Evolutionary conservation across 2,329 filamentous ascomycete species (phyloP).

Genomic region (Eurotiales sp.): DNA sequence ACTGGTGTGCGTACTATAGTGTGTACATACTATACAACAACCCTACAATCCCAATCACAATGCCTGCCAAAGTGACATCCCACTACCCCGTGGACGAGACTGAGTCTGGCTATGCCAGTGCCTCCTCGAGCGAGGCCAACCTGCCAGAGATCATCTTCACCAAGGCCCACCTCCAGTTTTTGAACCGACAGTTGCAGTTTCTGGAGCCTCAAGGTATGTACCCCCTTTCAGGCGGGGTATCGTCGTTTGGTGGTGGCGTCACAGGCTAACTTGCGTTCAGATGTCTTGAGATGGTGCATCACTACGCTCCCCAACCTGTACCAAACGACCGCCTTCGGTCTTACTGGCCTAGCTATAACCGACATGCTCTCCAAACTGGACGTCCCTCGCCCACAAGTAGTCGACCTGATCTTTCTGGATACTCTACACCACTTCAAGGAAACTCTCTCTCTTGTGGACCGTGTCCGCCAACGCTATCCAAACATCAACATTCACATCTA

Average conservation of each 20-base stretch:
- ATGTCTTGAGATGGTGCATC: slow-evolving; percentile 89
- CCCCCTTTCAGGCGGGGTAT: slow-evolving; percentile 13
- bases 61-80: slow-evolving; percentile 36
- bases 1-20: background rate
- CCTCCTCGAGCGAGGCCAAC: slow-evolving; percentile 57
- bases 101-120: slow-evolving; percentile 75
- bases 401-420: slow-evolving; percentile 68
- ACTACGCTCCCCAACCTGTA: slow-evolving; percentile 85
- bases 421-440: slow-evolving; percentile 79
- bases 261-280: slow-evolving; percentile 37
- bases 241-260: background rate
- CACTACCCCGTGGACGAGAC: slow-evolving; percentile 61
- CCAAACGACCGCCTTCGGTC: slow-evolving; percentile 78
- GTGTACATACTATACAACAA: background rate
- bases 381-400: slow-evolving; percentile 46
- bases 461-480: slow-evolving; percentile 71
- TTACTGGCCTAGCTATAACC: slow-evolving; percentile 75
- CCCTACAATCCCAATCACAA: slow-evolving; percentile 17
- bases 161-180: slow-evolving; percentile 78
- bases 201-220: slow-evolving; percentile 70
- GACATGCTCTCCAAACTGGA: slow-evolving; percentile 60
- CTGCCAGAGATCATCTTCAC: slow-evolving; percentile 81
- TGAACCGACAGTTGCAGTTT: slow-evolving; percentile 84
- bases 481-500: slow-evolving; percentile 80
- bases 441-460: slow-evolving; percentile 69